Evolutionary conservation across 106 monocot species (phyloP).

Genomic region (Allium fistulosum): DNA sequence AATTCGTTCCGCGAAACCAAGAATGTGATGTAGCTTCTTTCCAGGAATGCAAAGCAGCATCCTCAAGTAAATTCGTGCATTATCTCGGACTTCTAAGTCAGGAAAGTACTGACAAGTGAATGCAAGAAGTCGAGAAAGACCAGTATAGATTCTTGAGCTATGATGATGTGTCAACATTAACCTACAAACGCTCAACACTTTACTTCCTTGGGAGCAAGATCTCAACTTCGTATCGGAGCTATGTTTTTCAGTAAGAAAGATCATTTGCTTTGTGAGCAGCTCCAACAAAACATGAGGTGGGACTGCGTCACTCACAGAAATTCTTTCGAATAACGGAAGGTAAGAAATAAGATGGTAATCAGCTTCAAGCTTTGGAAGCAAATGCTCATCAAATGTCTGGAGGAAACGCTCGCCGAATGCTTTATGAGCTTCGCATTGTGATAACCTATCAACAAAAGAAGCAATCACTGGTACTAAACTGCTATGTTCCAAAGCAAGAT

Average conservation of each 20-base stretch:
- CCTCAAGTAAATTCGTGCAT: slow-evolving; percentile 85
- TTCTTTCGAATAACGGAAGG: slow-evolving; percentile 84
- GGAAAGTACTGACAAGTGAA: slow-evolving; percentile 79
- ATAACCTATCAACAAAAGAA: slow-evolving; percentile 52
- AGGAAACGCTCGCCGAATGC: slow-evolving; percentile 44
- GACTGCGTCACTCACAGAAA: slow-evolving; percentile 51
- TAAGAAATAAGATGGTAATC: slow-evolving; percentile 41
- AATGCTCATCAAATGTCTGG: slow-evolving; percentile 56
- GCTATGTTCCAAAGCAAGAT: slow-evolving; percentile 47
- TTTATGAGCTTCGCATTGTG: slow-evolving; percentile 34
- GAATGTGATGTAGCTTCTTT: slow-evolving; percentile 67
- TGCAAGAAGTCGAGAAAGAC: slow-evolving; percentile 50
- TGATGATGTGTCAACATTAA: slow-evolving; percentile 62
- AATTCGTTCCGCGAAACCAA: slow-evolving; percentile 43
- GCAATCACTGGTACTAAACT: slow-evolving; percentile 61
- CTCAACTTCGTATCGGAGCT: slow-evolving; percentile 48
- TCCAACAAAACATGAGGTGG: slow-evolving; percentile 56
- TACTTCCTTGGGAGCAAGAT: slow-evolving; percentile 83
- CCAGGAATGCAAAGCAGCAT: slow-evolving; percentile 84
- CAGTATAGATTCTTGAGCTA: slow-evolving; percentile 62
- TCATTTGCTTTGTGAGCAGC: slow-evolving; percentile 53
- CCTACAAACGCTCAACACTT: slow-evolving; percentile 70
- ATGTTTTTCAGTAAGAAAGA: slow-evolving; percentile 55
- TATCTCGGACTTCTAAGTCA: slow-evolving; percentile 91
- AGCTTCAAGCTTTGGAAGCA: slow-evolving; percentile 59